These are phyloP conservation scores for Fusarium equiseti DNA, from an alignment of 2,329 filamentous ascomycete genomes.

Conservation along the genomic window DNA sequence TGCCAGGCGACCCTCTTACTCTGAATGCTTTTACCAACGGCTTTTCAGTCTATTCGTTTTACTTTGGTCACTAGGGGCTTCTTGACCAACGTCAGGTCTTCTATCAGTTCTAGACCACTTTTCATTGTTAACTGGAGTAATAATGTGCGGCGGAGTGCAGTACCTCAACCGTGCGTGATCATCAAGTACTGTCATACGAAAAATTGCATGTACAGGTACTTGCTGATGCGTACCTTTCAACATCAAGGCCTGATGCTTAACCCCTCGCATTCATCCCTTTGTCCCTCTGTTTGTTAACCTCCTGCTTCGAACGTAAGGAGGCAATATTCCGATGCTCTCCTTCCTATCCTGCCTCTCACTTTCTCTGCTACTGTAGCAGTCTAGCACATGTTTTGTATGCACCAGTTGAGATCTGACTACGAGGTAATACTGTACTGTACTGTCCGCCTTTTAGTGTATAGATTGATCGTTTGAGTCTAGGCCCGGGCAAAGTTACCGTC, in stretches of 20 bases:
- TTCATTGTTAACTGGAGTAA: conserved; percentile 36
- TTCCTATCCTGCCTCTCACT: conserved; percentile 10
- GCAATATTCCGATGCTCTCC: conserved; percentile 24
- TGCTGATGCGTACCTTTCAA: conserved; percentile 45
- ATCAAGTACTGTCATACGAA: conserved; percentile 53
- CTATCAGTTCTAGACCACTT: conserved; percentile 44
- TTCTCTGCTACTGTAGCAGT: neutral
- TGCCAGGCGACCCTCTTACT: conserved; percentile 8
- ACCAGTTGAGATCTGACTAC: conserved; percentile 20
- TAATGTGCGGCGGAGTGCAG: conserved; percentile 41
- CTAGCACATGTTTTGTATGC: conserved; percentile 4
- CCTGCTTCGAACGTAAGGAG: conserved; percentile 11
- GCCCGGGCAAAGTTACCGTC: conserved; percentile 19
- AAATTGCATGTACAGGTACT: conserved; percentile 52
- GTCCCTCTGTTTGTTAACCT: conserved; percentile 20
- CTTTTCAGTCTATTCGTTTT: conserved; percentile 1
- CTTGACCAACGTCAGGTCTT: conserved; percentile 29
- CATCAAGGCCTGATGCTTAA: conserved; percentile 15
- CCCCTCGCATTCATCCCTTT: conserved; percentile 29
- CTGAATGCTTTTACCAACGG: conserved; percentile 1
- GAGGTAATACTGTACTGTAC: neutral
- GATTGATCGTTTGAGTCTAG: conserved; percentile 11
- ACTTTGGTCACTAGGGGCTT: conserved; percentile 5
- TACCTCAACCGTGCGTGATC: conserved; percentile 53
- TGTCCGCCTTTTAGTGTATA: neutral